phyloP scores from a whole-genome alignment of 1,284 basidiomycete species.

The Tetrapyrgos nigripes region DNA sequence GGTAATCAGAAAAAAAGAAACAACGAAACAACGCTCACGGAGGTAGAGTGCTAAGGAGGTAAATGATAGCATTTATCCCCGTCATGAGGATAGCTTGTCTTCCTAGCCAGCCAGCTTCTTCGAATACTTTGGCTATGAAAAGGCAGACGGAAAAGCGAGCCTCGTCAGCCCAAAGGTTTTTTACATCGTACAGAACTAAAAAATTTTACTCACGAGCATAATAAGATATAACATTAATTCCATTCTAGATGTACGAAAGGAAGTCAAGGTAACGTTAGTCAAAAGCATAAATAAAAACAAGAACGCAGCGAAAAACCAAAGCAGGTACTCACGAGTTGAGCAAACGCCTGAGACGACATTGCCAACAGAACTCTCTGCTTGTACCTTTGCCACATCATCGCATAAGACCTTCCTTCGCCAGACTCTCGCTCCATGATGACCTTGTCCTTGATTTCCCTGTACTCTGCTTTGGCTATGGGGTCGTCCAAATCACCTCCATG shows the following conservation, averaged over 20 bases:
- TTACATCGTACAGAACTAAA: constrained; percentile 6
- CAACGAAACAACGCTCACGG: constrained; percentile 68
- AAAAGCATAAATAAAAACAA: not conserved
- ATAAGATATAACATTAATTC: constrained; percentile 94
- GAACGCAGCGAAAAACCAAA: constrained; percentile 16
- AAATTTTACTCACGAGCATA: constrained; percentile 87
- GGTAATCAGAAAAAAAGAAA: no score
- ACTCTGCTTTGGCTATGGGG: constrained; percentile 82
- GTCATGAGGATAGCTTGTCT: constrained; percentile 97
- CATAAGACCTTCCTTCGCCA: constrained; percentile 85
- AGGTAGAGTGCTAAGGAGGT: constrained; percentile 83
- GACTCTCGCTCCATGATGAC: constrained; percentile 82
- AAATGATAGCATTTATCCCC: constrained; percentile 91
- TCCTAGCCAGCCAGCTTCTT: constrained; percentile 97
- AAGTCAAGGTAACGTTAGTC: constrained; percentile 6
- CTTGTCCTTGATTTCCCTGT: constrained; percentile 91
- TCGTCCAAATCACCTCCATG: constrained; percentile 86
- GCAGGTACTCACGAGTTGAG: constrained; percentile 88
- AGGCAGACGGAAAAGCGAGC: not conserved
- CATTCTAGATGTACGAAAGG: constrained; percentile 61
- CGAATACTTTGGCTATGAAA: constrained; percentile 75
- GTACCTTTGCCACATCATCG: constrained; percentile 88
- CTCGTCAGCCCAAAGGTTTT: not conserved
- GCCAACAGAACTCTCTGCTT: constrained; percentile 91
- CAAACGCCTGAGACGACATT: constrained; percentile 98